Evolutionary conservation across 768 basidiomycete genomes (phyloP).

Genomic region (Amanita exitialis): DNA sequence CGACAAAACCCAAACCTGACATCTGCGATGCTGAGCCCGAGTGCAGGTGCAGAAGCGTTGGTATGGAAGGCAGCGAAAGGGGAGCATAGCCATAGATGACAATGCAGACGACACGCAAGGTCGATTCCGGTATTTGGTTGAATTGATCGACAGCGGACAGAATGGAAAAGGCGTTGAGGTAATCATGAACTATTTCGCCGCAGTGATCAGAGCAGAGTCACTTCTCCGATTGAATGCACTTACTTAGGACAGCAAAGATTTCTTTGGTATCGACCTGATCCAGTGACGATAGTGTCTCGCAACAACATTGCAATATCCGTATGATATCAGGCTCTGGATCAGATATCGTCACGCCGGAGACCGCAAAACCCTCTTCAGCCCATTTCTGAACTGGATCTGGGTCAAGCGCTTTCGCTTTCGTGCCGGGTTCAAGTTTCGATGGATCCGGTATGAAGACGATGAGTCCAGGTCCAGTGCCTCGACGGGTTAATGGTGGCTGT

Average conservation of each 20-base stretch:
- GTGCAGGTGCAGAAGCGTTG: constrained; percentile 27
- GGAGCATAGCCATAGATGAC: constrained; percentile 23
- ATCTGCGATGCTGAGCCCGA: constrained; percentile 14
- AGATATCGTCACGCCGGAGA: constrained; percentile 24
- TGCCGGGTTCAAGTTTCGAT: constrained; percentile 15
- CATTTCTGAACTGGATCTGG: constrained; percentile 41
- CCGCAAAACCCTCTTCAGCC: constrained; percentile 46
- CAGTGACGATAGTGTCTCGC: constrained; percentile 25
- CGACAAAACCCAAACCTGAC: constrained; percentile 12
- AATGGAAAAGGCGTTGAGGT: constrained; percentile 13
- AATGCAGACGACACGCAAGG: constrained; percentile 25
- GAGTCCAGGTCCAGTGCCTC: constrained; percentile 38
- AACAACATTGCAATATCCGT: constrained; percentile 19
- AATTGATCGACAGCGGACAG: constrained; percentile 16
- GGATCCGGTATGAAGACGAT: constrained; percentile 29
- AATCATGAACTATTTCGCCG: background rate
- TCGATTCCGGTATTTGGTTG: constrained; percentile 7
- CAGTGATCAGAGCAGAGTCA: background rate
- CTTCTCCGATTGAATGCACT: background rate
- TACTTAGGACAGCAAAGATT: constrained; percentile 36
- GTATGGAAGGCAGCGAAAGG: constrained; percentile 15
- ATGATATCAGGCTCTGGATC: constrained; percentile 14
- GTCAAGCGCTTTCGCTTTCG: constrained; percentile 25
- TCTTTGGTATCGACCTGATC: constrained; percentile 29
- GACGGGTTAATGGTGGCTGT: constrained; percentile 38